A percentile compares a stretch with the other conserved stretches of the same genome.
phyloP scores from a whole-genome alignment of 2,329 filamentous ascomycete species.

The Chaetomiaceae sp. region DNA sequence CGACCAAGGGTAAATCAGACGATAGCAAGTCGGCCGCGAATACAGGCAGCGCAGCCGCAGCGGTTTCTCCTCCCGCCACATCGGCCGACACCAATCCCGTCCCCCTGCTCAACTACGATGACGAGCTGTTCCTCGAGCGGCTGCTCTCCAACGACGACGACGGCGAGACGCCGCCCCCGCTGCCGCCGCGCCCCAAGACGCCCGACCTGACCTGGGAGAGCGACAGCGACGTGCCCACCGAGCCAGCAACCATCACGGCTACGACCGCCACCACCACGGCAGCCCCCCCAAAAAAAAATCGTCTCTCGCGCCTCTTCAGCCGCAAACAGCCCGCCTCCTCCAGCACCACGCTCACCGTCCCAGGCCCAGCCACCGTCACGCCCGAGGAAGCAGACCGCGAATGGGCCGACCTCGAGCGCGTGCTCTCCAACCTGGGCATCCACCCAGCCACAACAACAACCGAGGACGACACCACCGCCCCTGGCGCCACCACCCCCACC shows the following conservation, averaged over 20 bases:
- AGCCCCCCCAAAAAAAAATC: slow-evolving; percentile 34
- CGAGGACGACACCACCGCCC: not conserved
- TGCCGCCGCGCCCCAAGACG: slow-evolving; percentile 50
- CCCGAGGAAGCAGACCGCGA: slow-evolving; percentile 40
- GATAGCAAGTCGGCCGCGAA: too few species aligned
- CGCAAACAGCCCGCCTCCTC: slow-evolving; percentile 9
- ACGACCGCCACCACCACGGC: slow-evolving; percentile 27
- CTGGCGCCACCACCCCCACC: not conserved
- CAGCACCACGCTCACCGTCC: slow-evolving; percentile 32
- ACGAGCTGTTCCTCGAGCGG: slow-evolving; percentile 54
- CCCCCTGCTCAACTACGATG: slow-evolving; percentile 50
- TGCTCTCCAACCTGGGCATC: slow-evolving; percentile 81
- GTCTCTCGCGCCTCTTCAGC: slow-evolving; percentile 38
- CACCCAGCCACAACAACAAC: slow-evolving; percentile 47
- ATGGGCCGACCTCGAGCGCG: slow-evolving; percentile 67
- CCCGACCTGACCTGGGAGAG: slow-evolving; percentile 47
- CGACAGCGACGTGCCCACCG: slow-evolving; percentile 33
- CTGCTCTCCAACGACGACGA: slow-evolving; percentile 39
- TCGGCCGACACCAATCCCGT: not conserved
- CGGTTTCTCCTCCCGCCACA: not conserved
- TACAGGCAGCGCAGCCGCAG: not conserved
- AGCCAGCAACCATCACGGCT: slow-evolving; percentile 27
- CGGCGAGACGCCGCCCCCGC: slow-evolving; percentile 43
- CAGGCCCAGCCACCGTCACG: slow-evolving; percentile 24
- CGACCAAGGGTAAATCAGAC: too few species aligned